Conservation (phyloP, 2,329 filamentous ascomycete genomes). For the Fusarium graminum region DNA sequence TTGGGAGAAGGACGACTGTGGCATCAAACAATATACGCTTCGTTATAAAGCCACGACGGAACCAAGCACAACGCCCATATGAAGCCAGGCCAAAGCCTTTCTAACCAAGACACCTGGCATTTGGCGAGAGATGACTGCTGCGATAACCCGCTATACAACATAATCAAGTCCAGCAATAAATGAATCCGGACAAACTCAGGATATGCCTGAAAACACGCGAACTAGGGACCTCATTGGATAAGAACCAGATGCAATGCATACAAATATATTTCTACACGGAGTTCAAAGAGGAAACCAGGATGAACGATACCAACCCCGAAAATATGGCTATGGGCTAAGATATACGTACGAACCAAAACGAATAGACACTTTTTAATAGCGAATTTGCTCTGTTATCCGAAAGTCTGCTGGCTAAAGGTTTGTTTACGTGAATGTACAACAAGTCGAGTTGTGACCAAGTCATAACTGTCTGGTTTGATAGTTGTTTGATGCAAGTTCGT, state of each 20-base stretch:
- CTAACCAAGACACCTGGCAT: not conserved
- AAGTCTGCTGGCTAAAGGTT: not conserved
- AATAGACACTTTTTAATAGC: constrained; percentile 37
- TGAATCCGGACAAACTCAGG: constrained; percentile 2
- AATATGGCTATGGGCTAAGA: constrained; percentile 38
- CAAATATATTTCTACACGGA: constrained; percentile 8
- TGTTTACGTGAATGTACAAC: not conserved
- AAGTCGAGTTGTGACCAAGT: not conserved
- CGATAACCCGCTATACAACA: constrained; percentile 4
- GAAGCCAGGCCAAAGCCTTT: not conserved
- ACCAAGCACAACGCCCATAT: not conserved
- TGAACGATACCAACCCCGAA: constrained; percentile 43
- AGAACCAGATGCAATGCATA: constrained; percentile 17
- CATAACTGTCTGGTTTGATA: not conserved
- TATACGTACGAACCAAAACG: constrained; percentile 27
- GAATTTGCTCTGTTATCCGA: not conserved
- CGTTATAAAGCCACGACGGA: constrained; percentile 5
- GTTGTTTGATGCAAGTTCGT: not conserved
- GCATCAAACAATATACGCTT: not conserved
- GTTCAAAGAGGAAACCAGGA: constrained; percentile 20
- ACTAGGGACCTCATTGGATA: constrained; percentile 13
- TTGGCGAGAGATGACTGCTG: constrained; percentile 1
- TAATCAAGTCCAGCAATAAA: constrained; percentile 1
- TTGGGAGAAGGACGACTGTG: not conserved
- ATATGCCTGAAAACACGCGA: not conserved